phyloP scores from a whole-genome alignment of 2,329 filamentous ascomycete genomes.

The Fonsecaea monophora region DNA sequence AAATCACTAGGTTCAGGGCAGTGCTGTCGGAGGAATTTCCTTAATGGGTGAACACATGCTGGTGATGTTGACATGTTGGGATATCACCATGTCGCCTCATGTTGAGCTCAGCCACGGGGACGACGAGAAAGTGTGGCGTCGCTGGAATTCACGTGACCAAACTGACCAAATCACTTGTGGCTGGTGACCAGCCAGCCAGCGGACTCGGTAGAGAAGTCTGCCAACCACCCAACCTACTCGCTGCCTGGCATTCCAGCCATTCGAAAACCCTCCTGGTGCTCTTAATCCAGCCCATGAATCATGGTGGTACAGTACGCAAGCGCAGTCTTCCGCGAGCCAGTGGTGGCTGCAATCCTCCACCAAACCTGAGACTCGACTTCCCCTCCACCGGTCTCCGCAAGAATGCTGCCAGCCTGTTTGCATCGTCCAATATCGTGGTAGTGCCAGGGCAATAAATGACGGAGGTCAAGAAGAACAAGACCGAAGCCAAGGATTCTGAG shows the following conservation, averaged over 20 bases:
- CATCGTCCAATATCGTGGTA: background rate
- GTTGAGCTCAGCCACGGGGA: background rate
- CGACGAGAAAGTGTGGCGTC: background rate
- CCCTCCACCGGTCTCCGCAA: background rate
- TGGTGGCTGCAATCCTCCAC: background rate
- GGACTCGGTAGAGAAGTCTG: background rate
- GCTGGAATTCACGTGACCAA: background rate
- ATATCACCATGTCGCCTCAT: background rate
- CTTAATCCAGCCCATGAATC: background rate
- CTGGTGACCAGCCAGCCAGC: background rate
- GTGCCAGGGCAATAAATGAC: background rate
- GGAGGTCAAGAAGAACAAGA: constrained; percentile 9
- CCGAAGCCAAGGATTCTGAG: constrained; percentile 9
- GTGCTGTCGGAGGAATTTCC: background rate
- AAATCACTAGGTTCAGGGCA: background rate
- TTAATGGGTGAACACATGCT: background rate
- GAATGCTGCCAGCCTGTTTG: background rate
- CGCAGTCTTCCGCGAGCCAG: background rate
- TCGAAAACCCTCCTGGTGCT: background rate
- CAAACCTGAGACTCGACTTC: background rate
- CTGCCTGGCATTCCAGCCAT: background rate
- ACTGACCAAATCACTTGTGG: constrained; percentile 2
- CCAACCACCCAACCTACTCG: background rate
- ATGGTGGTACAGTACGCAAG: background rate
- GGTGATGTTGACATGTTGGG: background rate